Evolutionary conservation across 116 monocot species (phyloP), one percentile per base, ranked within the genome.

Genomic region (Dioscorea cayenensis): DNA sequence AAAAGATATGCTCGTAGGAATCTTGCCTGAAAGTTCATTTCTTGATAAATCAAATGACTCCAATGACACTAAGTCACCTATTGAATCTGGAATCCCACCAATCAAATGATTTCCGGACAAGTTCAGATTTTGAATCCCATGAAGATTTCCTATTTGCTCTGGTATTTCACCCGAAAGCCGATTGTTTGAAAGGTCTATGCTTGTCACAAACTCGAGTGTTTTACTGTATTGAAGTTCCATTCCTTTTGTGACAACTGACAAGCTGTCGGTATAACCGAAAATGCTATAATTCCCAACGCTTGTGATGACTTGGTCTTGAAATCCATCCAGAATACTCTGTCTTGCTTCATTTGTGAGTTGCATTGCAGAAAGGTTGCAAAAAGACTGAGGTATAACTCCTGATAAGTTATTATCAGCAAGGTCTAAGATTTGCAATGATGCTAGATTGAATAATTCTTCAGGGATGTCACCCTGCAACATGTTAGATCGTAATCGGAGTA

Each of bases 381-480:
- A 73, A 11, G 14, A 29, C 14, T 18, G 8, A 11, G 73, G 73
- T 32, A 77, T 65, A 1, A 4, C 4, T 59, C 76, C 81, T 25
- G 63, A 28, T 0, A 77, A 32, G 28, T 70, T 58, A 58, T 82
- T 77, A 28, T 64, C 6, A 2, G 81, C 64, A 63, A 82, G 63
- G 32, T 82, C 70, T 2, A 77, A 25, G 4, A 69, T 18, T n/a
- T 70, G 73, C 14, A 77, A 69, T 13, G 50, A 27, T 11, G 5
- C 16, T 18, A 76, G 62, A 14, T 66, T 20, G 13, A 72, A 35
- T 8, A 81, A 22, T 17, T 71, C 63, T 2, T 36, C 50, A 52
- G 76, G 81, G 29, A 81, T 76, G 14, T 16, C 18, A 18, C 76
- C 76, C n/a, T 3, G 21, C 23, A 81, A 52, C 20, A 22, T 14